Base-by-base conservation (phyloP, 257 asterid genomes). In the Nyctanthes arbortristis region DNA sequence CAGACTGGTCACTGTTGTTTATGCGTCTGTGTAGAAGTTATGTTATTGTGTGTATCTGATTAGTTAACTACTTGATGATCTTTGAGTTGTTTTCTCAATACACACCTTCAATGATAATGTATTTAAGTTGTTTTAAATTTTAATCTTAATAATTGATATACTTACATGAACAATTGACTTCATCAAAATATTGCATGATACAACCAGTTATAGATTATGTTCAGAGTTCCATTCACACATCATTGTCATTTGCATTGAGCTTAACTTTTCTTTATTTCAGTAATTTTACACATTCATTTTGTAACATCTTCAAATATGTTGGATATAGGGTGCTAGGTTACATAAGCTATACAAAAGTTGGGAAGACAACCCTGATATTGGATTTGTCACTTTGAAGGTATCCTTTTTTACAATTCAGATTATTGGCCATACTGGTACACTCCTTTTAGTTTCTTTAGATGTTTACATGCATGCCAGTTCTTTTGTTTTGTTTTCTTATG, bases 331-430 rank as follows among this genome's bases (percentile, higher is more conserved):
- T 49, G 69, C 77, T 32, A 83, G 94, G 83, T 89, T 94, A 75
- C 91, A 86, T 66, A 80, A 82, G 79, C 78, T 94, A 80, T 94
- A 91, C 81, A 79, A 68, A 73, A 89, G 66, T 80, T 94, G 99
- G 99, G 99, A 94, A 81, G 96, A 94, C 13, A 79, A 87, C 65
- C 92, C 89, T 40, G 78, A 56, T 61, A 74, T 94, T 63, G 89
- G 84, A 20, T 89, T 86, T 80, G 95, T 94, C 56, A 83, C 77
- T 45, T 32, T 85, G 82, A 94, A 94, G 97, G 99, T 94, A 89
- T 14, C 63, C 56, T 1, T 72, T 58, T 29, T 34, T 20, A 7
- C 37, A 5, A 29, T 54, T 31, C n/a, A 30, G 22, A 69, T 36
- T n/a, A n/a, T n/a, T n/a, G n/a, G n/a, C n/a, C n/a, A n/a, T 61